phyloP scores from a whole-genome alignment of 2,329 filamentous ascomycete genomes.

The Calonectria montana region DNA sequence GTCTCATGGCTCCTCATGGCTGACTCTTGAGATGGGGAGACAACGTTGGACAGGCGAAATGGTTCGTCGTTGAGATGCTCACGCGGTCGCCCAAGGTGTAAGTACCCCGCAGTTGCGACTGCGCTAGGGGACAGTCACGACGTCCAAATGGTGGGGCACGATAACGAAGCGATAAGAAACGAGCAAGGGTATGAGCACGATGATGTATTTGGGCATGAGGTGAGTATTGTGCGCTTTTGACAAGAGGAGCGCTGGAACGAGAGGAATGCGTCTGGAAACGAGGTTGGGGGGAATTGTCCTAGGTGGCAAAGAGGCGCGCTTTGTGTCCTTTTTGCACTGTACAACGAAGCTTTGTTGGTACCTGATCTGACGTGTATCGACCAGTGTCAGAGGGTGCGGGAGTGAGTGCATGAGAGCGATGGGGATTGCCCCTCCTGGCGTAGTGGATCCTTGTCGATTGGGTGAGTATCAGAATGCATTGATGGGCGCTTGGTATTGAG shows the following conservation, averaged over 20 bases:
- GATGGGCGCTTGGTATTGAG: not conserved
- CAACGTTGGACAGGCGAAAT: conserved; percentile 12
- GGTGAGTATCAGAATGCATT: conserved; percentile 1
- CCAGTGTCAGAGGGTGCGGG: conserved; percentile 11
- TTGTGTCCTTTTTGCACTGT: not conserved
- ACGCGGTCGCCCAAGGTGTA: conserved; percentile 18
- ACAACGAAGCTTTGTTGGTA: conserved; percentile 8
- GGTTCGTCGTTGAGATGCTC: conserved; percentile 27
- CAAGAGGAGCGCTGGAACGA: not conserved
- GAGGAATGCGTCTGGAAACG: not conserved
- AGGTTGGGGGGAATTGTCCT: not conserved
- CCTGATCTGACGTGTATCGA: conserved; percentile 34
- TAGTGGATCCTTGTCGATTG: conserved; percentile 11
- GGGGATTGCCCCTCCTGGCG: conserved; percentile 14
- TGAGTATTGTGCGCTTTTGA: not conserved
- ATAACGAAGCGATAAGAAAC: conserved; percentile 6
- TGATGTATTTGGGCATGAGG: not conserved
- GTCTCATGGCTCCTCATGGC: conserved; percentile 9
- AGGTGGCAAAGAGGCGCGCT: not conserved
- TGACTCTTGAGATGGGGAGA: conserved; percentile 9
- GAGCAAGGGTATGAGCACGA: not conserved
- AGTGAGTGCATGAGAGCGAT: conserved; percentile 20
- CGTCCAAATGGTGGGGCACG: conserved; percentile 21
- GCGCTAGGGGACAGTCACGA: conserved; percentile 23
- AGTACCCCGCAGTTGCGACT: conserved; percentile 29